Evolutionary conservation across 2,329 filamentous ascomycete genomes (phyloP), one percentile per base, ranked within the genome.

Genomic region (Diaporthe australafricana): DNA sequence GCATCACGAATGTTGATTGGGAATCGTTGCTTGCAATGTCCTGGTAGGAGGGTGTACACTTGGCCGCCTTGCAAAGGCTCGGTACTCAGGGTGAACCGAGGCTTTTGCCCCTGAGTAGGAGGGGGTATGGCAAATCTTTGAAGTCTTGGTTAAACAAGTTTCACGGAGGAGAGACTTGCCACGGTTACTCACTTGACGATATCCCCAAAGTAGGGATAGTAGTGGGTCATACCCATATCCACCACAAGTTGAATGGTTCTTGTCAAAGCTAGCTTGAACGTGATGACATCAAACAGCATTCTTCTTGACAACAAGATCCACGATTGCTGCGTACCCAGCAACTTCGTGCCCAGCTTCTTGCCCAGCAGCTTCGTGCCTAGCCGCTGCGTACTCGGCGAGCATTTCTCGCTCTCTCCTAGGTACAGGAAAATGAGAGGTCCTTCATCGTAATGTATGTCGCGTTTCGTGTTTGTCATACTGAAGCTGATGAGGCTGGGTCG

Each of bases 141-240:
- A 16, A 56, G 2, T 4, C 8, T 17, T 20, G 3, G 5, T 68
- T 38, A 57, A 30, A 11, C 14, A 14, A 53, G 5, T 11, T 0
- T 11, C 5, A 7, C 32, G 5, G 5, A 30, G 6, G 25, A 12
- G 25, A 17, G 7, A 7, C 35, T 3, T 8, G 12, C 6, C 3
- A 9, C 14, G 7, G 11, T 22, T 7, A 27, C 38, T n/a, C n/a
- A 48, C 66, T 57, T 68, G 11, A 68, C 22, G 22, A 68, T 38
- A 27, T 57, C 52, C 6, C 52, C 66, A n/a, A 68, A n/a, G n/a
- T n/a, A 57, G 8, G 52, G 27, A 48, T 68, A 57, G 8, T 57
- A 68, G 17, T 68, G 66, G 35, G 66, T 57, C 27, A 68, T 38
- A 8, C 66, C 66, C 5, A 38, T 1, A n/a, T 57, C 11, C 0